Percentiles rank a stretch among this genome's conserved stretches.
Conservation (phyloP, 2,329 filamentous ascomycete genomes). For the Phialophora tarda region DNA sequence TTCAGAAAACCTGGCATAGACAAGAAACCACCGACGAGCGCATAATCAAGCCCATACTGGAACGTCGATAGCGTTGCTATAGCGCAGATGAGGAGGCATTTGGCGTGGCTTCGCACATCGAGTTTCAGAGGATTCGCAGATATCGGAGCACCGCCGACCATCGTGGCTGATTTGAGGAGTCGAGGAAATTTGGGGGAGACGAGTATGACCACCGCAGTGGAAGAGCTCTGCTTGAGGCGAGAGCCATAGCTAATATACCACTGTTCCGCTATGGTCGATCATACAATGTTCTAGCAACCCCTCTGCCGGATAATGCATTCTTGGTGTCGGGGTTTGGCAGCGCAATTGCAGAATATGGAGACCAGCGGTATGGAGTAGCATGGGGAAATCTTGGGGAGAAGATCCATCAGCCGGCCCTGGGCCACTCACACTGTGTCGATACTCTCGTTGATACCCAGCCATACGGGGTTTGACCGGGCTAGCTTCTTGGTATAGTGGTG, state of each 20-base stretch:
- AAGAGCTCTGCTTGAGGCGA: background rate
- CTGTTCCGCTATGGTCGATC: background rate
- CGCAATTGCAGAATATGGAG: constrained; percentile 1
- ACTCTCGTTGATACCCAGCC: background rate
- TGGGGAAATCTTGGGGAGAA: constrained; percentile 17
- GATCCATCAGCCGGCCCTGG: background rate
- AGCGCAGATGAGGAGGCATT: constrained; percentile 56
- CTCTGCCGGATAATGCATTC: constrained; percentile 2
- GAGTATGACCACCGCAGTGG: background rate
- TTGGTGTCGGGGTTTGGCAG: background rate
- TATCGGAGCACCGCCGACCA: constrained; percentile 28
- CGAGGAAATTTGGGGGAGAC: background rate
- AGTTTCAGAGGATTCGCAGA: constrained; percentile 34
- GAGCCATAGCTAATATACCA: constrained; percentile 2
- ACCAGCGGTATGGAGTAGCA: background rate
- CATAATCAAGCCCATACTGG: constrained; percentile 58
- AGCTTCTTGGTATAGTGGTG: constrained; percentile 22
- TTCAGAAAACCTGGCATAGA: constrained; percentile 59
- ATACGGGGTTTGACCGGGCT: constrained; percentile 22
- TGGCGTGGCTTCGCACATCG: constrained; percentile 44
- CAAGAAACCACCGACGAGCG: constrained; percentile 54
- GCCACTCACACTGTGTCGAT: background rate
- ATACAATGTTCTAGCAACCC: background rate
- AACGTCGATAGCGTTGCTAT: constrained; percentile 57
- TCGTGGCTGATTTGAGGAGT: constrained; percentile 1